phyloP scores from a whole-genome alignment of 2,329 filamentous ascomycete genomes.

The Blumeria hordei region DNA sequence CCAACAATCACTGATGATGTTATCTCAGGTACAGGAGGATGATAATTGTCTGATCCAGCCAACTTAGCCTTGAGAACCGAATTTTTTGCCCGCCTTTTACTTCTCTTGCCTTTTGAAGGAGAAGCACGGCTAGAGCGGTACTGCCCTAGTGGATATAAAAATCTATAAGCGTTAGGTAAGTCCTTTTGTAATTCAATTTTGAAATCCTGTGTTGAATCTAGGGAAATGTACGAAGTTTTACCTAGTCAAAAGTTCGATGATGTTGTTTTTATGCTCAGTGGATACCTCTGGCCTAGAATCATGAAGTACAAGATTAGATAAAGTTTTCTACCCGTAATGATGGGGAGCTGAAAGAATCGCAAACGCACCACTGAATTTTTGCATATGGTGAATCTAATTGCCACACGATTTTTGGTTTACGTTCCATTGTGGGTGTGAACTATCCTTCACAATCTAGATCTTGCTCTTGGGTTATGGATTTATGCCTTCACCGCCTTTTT shows the following conservation, averaged over 20 bases:
- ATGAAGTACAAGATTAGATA: background rate
- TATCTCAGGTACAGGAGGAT: constrained; percentile 25
- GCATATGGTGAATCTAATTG: constrained; percentile 44
- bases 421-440: constrained; percentile 18
- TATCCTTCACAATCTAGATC: too few relatives aligned
- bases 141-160: constrained; percentile 37
- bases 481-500: background rate
- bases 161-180: constrained; percentile 18
- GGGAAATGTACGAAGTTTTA: constrained; percentile 16
- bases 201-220: too few relatives aligned
- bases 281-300: constrained; percentile 32
- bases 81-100: constrained; percentile 28
- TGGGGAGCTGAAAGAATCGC: too few relatives aligned
- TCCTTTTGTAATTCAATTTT: too few relatives aligned
- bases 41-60: constrained; percentile 8
- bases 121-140: constrained; percentile 28
- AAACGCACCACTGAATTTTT: constrained; percentile 28
- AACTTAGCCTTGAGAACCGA: constrained; percentile 14
- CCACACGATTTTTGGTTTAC: constrained; percentile 32
- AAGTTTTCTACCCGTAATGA: background rate
- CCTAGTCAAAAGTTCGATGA: constrained; percentile 43
- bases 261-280: constrained; percentile 32
- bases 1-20: constrained; percentile 36
- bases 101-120: constrained; percentile 36
- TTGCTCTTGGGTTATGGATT: background rate